Base-by-base conservation (phyloP, 1,284 basidiomycete species). In the Cryptococcus floricola region DNA sequence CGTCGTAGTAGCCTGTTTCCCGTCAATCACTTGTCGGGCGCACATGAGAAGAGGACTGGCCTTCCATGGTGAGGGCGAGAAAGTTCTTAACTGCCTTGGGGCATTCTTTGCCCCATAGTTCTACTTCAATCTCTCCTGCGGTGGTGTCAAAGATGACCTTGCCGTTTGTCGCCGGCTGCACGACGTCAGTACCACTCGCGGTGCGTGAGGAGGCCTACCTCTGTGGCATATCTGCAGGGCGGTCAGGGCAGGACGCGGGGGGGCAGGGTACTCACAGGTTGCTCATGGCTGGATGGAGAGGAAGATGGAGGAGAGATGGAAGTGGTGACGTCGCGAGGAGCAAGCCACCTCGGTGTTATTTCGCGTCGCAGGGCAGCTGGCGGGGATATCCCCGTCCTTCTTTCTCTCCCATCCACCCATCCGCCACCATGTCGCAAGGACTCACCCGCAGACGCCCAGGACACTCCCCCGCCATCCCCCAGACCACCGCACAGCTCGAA, bases 71-170 rank as follows among this genome's bases (percentile, higher is more conserved):
- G 34, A 95, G 81, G 16, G 89, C 85, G 48, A 97, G 80, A 75
- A 95, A 92, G 79, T 98, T 98, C 44, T 93, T 84, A 69, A 90
- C 94, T 72, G 96, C 83, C 78, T 89, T 91, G 0, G 95, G 95
- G 18, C 89, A 85, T 84, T 98, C 92, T 79, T 91, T 92, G 18
- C 90, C 85, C 92, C 94, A 98, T 53, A 98, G 80, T 71, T 98
- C 95, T 48, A 98, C 86, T 67, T 94, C 91, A 47, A 96, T 87
- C 69, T 95, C 91, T 19, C 92, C 93, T 13, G 84, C 87, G 1
- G 91, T 92, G 0, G 95, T 98, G 60, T 91, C 85, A 48, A 98
- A 81, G 42, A 96, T 84, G 52, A 96, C 88, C 60, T 88, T 86
- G 58, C 91, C 92, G 55, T 85, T 83, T 0, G 91, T 91, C 19